These are phyloP conservation scores for Psophocarpus tetragonolobus DNA, from an alignment of 306 rosid species.

Conservation along the genomic window DNA sequence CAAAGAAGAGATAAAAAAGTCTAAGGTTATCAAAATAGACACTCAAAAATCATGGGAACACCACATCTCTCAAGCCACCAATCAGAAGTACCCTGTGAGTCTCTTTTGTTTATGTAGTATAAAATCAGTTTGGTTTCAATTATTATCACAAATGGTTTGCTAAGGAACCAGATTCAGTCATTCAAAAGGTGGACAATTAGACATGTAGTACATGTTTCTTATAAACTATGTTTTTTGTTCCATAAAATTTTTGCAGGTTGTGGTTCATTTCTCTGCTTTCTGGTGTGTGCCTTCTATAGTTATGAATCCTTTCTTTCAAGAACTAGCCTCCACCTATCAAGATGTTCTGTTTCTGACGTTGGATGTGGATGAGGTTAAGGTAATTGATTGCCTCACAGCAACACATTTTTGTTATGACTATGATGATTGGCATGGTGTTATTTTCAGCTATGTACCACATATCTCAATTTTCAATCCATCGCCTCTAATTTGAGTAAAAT, in stretches of 20 bases:
- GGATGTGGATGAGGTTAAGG: constrained; percentile 63
- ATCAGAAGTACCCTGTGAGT: constrained; percentile 46
- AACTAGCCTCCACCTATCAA: constrained; percentile 42
- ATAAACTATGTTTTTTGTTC: not conserved
- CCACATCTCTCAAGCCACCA: constrained; percentile 40
- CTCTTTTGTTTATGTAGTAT: not conserved
- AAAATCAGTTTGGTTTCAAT: not conserved
- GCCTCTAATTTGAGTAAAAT: not conserved
- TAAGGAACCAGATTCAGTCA: constrained; percentile 4
- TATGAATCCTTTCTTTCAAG: constrained; percentile 51
- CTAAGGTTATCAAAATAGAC: constrained; percentile 52
- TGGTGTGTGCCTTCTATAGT: constrained; percentile 54
- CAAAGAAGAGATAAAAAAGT: constrained; percentile 35
- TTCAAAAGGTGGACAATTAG: not conserved
- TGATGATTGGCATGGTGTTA: constrained; percentile 3
- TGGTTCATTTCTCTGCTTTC: constrained; percentile 54
- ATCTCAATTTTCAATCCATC: not conserved
- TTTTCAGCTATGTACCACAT: not conserved
- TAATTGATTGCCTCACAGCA: constrained; percentile 27
- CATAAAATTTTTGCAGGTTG: constrained; percentile 37
- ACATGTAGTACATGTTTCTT: not conserved
- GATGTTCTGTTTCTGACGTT: constrained; percentile 40
- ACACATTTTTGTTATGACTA: not conserved
- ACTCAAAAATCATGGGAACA: constrained; percentile 49
- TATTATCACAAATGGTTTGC: not conserved